Conservation (phyloP, 441 rosid genomes). For the Manihot esculenta region DNA sequence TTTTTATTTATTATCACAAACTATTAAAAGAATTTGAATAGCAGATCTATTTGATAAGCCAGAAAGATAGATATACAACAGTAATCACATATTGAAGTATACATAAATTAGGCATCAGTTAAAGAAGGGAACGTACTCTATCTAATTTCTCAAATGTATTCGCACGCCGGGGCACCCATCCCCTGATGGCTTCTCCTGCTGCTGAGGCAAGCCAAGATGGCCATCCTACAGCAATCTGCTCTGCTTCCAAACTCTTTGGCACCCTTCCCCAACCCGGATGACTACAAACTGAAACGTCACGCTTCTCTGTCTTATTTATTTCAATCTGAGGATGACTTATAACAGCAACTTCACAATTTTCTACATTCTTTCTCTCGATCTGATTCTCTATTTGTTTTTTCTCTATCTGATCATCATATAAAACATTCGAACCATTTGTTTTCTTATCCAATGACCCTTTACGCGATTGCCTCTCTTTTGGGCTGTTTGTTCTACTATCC, state of each 20-base stretch:
- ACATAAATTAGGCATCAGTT: constrained; percentile 4
- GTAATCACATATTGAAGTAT: constrained; percentile 10
- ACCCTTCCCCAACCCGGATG: constrained; percentile 40
- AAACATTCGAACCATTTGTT: constrained; percentile 41
- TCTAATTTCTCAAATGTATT: constrained; percentile 79
- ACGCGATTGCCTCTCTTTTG: constrained; percentile 46
- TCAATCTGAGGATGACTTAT: constrained; percentile 20
- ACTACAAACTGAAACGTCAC: constrained; percentile 29
- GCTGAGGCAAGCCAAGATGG: constrained; percentile 81
- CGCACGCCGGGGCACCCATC: constrained; percentile 85
- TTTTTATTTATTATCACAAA: too few species aligned
- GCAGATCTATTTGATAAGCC: neutral
- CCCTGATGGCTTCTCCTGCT: constrained; percentile 77
- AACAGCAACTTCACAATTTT: constrained; percentile 31
- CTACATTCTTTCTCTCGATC: constrained; percentile 34
- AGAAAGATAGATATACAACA: neutral
- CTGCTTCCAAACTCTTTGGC: constrained; percentile 44
- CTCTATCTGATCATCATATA: constrained; percentile 43
- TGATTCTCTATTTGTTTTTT: constrained; percentile 4
- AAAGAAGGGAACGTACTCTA: constrained; percentile 49
- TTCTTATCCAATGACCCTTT: constrained; percentile 57
- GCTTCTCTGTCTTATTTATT: constrained; percentile 37
- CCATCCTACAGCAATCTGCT: constrained; percentile 86
- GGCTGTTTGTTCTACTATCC: constrained; percentile 39
- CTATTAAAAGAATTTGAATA: neutral